These are phyloP conservation scores for Xylariomycetidae sp. DNA, from an alignment of 2,329 filamentous ascomycete species.

Conservation along the genomic window DNA sequence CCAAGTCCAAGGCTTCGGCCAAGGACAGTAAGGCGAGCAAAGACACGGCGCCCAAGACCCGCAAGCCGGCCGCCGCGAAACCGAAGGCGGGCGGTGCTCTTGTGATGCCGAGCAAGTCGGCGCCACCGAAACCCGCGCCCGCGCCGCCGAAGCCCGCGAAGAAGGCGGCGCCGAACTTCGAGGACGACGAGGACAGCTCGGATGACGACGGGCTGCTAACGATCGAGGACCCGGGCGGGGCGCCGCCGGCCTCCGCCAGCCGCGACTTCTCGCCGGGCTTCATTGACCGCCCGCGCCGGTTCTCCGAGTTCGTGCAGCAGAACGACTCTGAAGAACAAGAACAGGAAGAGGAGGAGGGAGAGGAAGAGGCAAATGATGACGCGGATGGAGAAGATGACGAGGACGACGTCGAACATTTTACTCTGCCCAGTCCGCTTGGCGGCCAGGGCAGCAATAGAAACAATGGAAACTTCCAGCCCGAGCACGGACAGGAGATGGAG, in stretches of 20 bases:
- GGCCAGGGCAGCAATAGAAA: slow-evolving; percentile 17
- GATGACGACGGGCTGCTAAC: slow-evolving; percentile 52
- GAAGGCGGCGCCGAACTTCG: slow-evolving; percentile 11
- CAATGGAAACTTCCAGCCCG: slow-evolving; percentile 19
- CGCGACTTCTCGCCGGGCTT: slow-evolving; percentile 45
- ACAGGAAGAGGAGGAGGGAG: slow-evolving; percentile 26
- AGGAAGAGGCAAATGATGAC: slow-evolving; percentile 36
- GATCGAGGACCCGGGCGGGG: slow-evolving; percentile 54
- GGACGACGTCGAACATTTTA: slow-evolving; percentile 36
- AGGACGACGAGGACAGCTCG: slow-evolving; percentile 40
- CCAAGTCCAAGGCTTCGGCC: slow-evolving; percentile 9
- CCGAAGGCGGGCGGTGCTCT: slow-evolving; percentile 10
- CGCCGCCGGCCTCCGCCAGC: slow-evolving; percentile 24
- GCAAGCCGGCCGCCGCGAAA: slow-evolving; percentile 17
- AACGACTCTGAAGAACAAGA: slow-evolving; percentile 29
- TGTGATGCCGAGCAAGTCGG: slow-evolving; percentile 16
- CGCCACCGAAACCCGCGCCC: slow-evolving; percentile 11
- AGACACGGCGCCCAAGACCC: slow-evolving; percentile 18
- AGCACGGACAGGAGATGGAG: slow-evolving; percentile 22
- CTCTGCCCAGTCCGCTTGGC: slow-evolving; percentile 43
- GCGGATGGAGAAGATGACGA: slow-evolving; percentile 40
- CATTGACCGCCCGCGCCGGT: slow-evolving; percentile 36
- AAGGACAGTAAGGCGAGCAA: slow-evolving; percentile 17
- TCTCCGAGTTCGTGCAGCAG: slow-evolving; percentile 47
- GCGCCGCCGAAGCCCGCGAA: slow-evolving; percentile 17